Conservation (phyloP, 495 filamentous ascomycete species). For the Hypoxylon cercidicola region DNA sequence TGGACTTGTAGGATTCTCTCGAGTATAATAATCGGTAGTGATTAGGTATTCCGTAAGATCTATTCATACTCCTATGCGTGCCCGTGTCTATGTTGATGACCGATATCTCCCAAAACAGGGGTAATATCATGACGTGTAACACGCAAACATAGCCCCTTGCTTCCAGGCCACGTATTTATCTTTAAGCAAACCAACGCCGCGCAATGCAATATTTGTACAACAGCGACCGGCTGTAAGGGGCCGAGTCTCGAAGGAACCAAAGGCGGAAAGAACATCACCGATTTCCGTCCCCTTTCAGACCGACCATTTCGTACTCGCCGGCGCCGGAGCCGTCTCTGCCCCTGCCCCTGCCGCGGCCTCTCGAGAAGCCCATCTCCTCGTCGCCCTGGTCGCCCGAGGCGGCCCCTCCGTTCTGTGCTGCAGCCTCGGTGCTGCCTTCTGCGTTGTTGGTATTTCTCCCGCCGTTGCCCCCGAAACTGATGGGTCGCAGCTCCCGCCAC, state of each 20-base stretch:
- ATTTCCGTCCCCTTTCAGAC: constrained; percentile 38
- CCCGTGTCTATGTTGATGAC: background rate
- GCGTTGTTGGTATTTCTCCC: constrained; percentile 37
- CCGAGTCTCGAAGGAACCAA: background rate
- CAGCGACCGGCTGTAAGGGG: constrained; percentile 1
- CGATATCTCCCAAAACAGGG: constrained; percentile 2
- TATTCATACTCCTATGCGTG: background rate
- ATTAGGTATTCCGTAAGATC: background rate
- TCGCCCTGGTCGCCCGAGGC: constrained; percentile 43
- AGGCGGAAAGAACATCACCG: constrained; percentile 12
- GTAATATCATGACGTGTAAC: constrained; percentile 13
- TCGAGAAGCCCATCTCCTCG: constrained; percentile 62
- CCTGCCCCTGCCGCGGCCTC: constrained; percentile 62
- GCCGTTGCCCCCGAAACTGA: constrained; percentile 79
- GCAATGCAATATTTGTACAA: constrained; percentile 40
- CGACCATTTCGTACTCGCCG: constrained; percentile 86
- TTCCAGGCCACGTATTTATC: constrained; percentile 10
- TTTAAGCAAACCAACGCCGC: constrained; percentile 33
- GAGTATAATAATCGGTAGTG: too few relatives aligned
- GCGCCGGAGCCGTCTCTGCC: constrained; percentile 68
- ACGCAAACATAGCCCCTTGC: constrained; percentile 2
- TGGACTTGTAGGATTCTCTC: too few relatives aligned
- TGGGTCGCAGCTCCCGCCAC: constrained; percentile 88
- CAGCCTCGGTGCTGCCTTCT: constrained; percentile 23
- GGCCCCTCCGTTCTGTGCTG: constrained; percentile 28